Evolutionary conservation across 495 filamentous ascomycete genomes (phyloP), one percentile per base, ranked within the genome.

Genomic region (Extremus antarcticus): DNA sequence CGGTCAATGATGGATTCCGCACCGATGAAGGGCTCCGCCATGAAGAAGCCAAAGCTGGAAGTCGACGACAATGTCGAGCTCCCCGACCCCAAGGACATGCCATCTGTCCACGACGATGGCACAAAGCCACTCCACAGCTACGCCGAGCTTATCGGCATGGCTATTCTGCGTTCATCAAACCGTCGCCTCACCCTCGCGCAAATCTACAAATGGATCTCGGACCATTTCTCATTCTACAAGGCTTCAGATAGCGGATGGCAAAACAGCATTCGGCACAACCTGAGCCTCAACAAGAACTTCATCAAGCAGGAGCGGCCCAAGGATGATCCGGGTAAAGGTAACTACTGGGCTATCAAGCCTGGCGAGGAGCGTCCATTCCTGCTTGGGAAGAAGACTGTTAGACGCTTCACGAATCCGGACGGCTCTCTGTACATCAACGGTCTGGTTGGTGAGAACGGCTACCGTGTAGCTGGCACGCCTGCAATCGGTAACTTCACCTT

Each of bases 191-290:
- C 92, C 1, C 76, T 98, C 1, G 82, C 90, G n/a, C 90, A 96
- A 66, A 98, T 98, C 58, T 98, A 98, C 78, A 94, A 92, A 65
- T 98, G 92, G 92, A 97, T 98, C 55, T 89, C 88, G 0, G 88
- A 97, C 65, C 92, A 85, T 2, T 98, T 88, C 67, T 79, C 78
- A 1, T 94, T 87, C 68, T 98, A 96, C 72, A 82, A 82, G 53
- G 79, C 81, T 17, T 77, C 82, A 32, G 88, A 94, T 53, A 78
- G 86, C 3, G 91, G 92, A 23, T 98, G 92, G 92, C 90, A 96
- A 70, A 98, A 98, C 67, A 95, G 91, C 71, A 98, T 98, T 68
- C 85, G 92, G 1, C 92, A 98, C 65, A 98, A 98, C 57, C 82
- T 98, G n/a, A 94, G 88, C 63, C 74, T 97, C 21, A 95, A 95